These are phyloP conservation scores for Monotropa hypopitys DNA, from an alignment of 179 eudicot genomes.

Conservation along the genomic window DNA sequence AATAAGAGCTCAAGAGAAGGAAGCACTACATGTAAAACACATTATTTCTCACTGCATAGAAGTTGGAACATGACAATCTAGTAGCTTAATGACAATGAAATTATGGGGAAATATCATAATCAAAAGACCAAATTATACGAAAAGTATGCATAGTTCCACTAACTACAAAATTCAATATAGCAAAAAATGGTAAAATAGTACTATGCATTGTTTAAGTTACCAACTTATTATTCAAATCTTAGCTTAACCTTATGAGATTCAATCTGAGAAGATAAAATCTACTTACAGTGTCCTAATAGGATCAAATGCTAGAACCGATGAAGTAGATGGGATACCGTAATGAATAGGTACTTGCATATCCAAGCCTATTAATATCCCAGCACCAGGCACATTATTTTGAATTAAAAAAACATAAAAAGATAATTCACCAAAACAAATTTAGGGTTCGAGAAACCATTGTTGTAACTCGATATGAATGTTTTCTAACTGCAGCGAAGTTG, in stretches of 20 bases:
- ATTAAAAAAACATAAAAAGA: not conserved
- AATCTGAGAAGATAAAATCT: not conserved
- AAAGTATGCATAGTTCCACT: too few relatives aligned
- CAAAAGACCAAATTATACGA: too few relatives aligned
- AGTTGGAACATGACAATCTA: not conserved
- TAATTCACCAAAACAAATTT: not conserved
- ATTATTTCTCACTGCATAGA: not conserved
- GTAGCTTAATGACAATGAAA: not conserved
- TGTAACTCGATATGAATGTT: not conserved
- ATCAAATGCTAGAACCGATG: slow-evolving; percentile 77
- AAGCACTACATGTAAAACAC: not conserved
- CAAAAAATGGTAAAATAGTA: not conserved
- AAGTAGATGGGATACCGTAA: slow-evolving; percentile 70
- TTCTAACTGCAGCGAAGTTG: not conserved
- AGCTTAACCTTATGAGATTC: not conserved
- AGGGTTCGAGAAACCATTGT: not conserved
- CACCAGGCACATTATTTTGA: slow-evolving; percentile 13
- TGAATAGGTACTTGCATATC: slow-evolving; percentile 41
- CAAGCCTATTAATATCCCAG: slow-evolving; percentile 25
- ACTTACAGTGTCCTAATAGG: slow-evolving; percentile 78
- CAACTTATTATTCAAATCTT: not conserved
- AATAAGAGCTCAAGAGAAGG: not conserved
- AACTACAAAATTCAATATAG: too few relatives aligned
- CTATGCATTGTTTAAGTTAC: not conserved
- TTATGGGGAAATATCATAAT: not conserved